These are phyloP conservation scores for Salmacisia buchloeana DNA, from an alignment of 1,284 basidiomycete genomes.

Conservation along the genomic window DNA sequence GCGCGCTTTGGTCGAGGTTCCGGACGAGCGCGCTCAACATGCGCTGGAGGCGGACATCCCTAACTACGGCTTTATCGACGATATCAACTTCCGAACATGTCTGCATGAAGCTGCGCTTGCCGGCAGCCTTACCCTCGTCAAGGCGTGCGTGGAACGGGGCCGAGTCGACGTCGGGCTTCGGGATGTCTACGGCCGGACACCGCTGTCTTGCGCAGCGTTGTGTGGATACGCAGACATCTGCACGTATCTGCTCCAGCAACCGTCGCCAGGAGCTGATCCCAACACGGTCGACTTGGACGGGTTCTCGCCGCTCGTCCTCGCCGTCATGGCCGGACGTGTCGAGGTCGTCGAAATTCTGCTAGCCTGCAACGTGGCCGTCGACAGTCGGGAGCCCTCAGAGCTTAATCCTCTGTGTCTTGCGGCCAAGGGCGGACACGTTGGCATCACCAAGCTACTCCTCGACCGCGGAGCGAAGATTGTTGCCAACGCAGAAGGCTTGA, in stretches of 20 bases:
- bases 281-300: constrained; percentile 65
- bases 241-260: constrained; percentile 67
- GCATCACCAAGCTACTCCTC: constrained; percentile 73
- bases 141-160: constrained; percentile 70
- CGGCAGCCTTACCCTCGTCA: constrained; percentile 72
- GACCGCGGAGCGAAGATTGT: constrained; percentile 70
- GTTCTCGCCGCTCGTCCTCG: constrained; percentile 86
- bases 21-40: constrained; percentile 28
- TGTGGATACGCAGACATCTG: constrained; percentile 77
- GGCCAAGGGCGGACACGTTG: constrained; percentile 78
- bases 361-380: constrained; percentile 35
- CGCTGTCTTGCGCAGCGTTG: constrained; percentile 94
- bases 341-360: constrained; percentile 59
- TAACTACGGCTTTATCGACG: constrained; percentile 86
- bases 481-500: constrained; percentile 89
- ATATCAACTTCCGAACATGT: constrained; percentile 91
- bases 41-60: constrained; percentile 52
- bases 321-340: constrained; percentile 77
- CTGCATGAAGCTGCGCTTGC: constrained; percentile 90
- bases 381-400: constrained; percentile 54
- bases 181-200: constrained; percentile 85
- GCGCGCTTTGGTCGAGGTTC: constrained; percentile 42
- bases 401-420: constrained; percentile 85
- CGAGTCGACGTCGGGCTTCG: constrained; percentile 62
- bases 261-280: constrained; percentile 63